These are phyloP conservation scores for Peronosclerospora sorghi DNA, from an alignment of 352 stramenopile species.

Conservation along the genomic window DNA sequence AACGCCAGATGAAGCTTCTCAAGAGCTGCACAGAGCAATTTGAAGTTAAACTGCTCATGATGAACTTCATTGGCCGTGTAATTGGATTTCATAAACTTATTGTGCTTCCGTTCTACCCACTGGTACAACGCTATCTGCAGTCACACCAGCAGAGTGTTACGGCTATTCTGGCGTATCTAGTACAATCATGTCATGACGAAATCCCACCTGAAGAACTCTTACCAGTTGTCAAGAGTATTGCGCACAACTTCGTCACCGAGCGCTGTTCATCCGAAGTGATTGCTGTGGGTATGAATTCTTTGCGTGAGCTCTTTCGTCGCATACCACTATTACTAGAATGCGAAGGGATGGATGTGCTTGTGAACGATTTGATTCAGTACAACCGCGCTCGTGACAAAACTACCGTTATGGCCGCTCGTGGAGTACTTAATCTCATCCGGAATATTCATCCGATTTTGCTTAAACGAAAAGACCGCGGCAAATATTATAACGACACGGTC, in stretches of 20 bases:
- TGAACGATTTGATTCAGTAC: conserved; percentile 92
- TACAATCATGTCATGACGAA: conserved; percentile 95
- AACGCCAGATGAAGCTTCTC: conserved; percentile 89
- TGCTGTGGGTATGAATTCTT: conserved; percentile 96
- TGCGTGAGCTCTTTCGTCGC: conserved; percentile 91
- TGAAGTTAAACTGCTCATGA: conserved; percentile 94
- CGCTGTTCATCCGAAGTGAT: conserved; percentile 92
- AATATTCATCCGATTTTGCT: conserved; percentile 92
- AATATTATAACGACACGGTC: conserved; percentile 76
- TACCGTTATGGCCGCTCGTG: conserved; percentile 92
- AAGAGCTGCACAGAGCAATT: conserved; percentile 85
- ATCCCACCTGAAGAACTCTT: conserved; percentile 95
- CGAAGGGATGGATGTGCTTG: conserved; percentile 84
- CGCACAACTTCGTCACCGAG: conserved; percentile 98
- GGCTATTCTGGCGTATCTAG: conserved; percentile 93
- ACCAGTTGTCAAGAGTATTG: conserved; percentile 94
- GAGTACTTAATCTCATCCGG: conserved; percentile 94
- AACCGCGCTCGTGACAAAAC: conserved; percentile 93
- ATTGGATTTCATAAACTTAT: conserved; percentile 97
- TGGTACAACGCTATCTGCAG: conserved; percentile 90
- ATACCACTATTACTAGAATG: conserved; percentile 92
- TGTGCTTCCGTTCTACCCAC: conserved; percentile 92
- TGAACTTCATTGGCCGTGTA: conserved; percentile 97
- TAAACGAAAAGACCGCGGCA: conserved; percentile 94
- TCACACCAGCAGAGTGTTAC: conserved; percentile 87